Evolutionary conservation across 345 rosid genomes (phyloP).

Genomic region (Punica granatum): DNA sequence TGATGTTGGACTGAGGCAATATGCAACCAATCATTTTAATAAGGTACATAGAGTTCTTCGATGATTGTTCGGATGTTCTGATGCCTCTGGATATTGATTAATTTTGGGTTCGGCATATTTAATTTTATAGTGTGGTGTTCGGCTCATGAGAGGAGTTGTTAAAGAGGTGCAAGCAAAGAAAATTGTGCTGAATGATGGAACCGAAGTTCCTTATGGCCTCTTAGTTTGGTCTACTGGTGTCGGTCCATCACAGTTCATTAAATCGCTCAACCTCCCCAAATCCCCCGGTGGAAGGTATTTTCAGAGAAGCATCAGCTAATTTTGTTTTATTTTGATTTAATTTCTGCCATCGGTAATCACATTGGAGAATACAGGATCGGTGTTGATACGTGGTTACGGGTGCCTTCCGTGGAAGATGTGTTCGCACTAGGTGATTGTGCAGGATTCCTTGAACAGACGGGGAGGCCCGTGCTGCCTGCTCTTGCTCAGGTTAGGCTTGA

Average conservation of each 20-base stretch:
- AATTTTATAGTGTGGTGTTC: slow-evolving; percentile 40
- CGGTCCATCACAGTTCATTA: slow-evolving; percentile 64
- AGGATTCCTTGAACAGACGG: slow-evolving; percentile 66
- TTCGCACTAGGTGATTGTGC: slow-evolving; percentile 70
- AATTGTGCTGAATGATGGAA: slow-evolving; percentile 48
- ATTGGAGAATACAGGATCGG: slow-evolving; percentile 37
- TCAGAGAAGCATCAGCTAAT: neutral
- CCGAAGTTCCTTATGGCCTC: slow-evolving; percentile 71
- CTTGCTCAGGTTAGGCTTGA: slow-evolving; percentile 45
- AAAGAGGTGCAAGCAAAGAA: slow-evolving; percentile 48
- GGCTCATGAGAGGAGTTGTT: slow-evolving; percentile 44
- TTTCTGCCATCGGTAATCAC: neutral
- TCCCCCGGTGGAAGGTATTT: slow-evolving; percentile 63
- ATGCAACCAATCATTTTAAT: slow-evolving; percentile 57
- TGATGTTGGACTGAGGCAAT: slow-evolving; percentile 55
- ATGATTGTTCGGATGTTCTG: neutral
- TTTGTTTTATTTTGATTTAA: neutral
- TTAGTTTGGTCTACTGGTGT: slow-evolving; percentile 96
- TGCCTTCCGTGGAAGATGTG: slow-evolving; percentile 56
- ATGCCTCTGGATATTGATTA: neutral
- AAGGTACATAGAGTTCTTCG: slow-evolving; percentile 31
- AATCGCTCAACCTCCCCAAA: slow-evolving; percentile 45
- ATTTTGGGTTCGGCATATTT: neutral
- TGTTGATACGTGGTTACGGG: slow-evolving; percentile 51
- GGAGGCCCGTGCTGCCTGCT: slow-evolving; percentile 64